Evolutionary conservation across 257 asterid genomes (phyloP).

Genomic region (Solanum rostratum): DNA sequence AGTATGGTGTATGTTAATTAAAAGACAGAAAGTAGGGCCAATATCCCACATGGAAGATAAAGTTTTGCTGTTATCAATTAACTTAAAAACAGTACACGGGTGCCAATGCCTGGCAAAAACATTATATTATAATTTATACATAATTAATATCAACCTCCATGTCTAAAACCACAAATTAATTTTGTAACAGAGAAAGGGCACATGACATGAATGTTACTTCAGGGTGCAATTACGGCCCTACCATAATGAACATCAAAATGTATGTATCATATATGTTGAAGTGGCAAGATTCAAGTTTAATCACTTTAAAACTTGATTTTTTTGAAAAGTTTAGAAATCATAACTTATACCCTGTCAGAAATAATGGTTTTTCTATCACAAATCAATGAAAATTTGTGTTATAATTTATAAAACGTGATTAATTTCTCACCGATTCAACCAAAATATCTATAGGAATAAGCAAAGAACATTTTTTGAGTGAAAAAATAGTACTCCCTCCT

Average conservation of each 20-base stretch:
- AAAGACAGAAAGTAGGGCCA: background rate
- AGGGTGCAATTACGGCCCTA: constrained; percentile 20
- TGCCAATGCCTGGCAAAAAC: background rate
- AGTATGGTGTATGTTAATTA: background rate
- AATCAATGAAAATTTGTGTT: no score
- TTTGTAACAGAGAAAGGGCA: background rate
- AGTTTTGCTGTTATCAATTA: background rate
- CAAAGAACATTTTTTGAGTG: no score
- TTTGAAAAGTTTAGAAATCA: background rate
- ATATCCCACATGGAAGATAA: background rate
- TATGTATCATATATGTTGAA: background rate
- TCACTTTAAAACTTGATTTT: background rate
- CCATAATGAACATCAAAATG: background rate
- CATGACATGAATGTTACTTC: constrained; percentile 10
- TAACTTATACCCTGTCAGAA: background rate
- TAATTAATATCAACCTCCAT: background rate
- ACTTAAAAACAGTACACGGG: background rate
- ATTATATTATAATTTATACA: background rate
- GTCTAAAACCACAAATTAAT: background rate
- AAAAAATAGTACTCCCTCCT: no score
- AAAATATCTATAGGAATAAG: no score
- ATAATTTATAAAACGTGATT: no score
- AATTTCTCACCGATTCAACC: no score
- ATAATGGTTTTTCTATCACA: no score
- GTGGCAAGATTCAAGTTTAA: background rate